phyloP scores from a whole-genome alignment of 257 asterid species.

The Nicotiana attenuata region DNA sequence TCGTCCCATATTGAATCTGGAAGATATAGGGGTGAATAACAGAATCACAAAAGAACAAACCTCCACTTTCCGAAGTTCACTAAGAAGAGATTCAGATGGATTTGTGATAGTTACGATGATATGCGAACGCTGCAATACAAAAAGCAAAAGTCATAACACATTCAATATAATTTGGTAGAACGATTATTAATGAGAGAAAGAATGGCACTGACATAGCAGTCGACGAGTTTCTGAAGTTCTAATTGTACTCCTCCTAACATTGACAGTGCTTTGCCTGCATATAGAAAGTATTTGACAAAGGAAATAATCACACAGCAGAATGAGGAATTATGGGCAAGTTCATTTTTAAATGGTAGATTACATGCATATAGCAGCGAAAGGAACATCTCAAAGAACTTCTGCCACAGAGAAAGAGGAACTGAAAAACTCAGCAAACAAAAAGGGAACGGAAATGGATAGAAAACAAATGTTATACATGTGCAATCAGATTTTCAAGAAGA shows the following conservation, averaged over 20 bases:
- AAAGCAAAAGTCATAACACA: conserved; percentile 30
- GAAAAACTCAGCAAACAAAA: neutral
- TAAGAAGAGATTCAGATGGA: conserved; percentile 94
- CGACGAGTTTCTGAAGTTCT: conserved; percentile 85
- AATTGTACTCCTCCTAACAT: conserved; percentile 76
- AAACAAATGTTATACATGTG: neutral
- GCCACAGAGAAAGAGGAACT: neutral
- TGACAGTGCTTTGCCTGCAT: conserved; percentile 69
- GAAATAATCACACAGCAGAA: conserved; percentile 1
- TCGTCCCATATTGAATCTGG: neutral
- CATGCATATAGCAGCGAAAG: neutral
- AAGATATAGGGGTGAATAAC: conserved; percentile 8
- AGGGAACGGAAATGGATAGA: neutral
- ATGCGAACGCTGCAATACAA: conserved; percentile 67
- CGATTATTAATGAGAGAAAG: neutral
- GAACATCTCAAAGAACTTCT: neutral
- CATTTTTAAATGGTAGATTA: neutral
- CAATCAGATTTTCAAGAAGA: neutral
- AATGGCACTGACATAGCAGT: conserved; percentile 60
- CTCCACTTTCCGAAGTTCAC: conserved; percentile 97
- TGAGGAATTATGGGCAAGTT: conserved; percentile 2
- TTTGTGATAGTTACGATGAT: conserved; percentile 77
- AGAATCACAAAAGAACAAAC: conserved; percentile 33
- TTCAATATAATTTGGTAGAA: neutral
- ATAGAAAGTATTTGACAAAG: conserved; percentile 8